Conservation (phyloP, 352 stramenopile genomes). For the Phytophthora boehmeriae region DNA sequence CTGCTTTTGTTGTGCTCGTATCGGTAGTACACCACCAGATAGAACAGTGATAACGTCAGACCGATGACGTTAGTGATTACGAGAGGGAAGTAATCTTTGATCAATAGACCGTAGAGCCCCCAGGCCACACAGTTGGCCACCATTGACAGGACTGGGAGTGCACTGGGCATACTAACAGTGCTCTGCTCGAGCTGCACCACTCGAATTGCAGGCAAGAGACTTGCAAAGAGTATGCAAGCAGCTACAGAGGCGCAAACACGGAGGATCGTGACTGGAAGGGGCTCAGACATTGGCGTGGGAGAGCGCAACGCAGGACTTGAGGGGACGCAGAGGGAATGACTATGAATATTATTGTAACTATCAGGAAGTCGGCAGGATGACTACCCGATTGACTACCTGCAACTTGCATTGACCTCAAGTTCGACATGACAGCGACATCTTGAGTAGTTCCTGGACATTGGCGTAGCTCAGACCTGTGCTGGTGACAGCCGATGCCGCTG, state of each 20-base stretch:
- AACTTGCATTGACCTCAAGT: no score
- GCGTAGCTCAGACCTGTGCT: constrained; percentile 29
- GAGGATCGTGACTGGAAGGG: constrained; percentile 35
- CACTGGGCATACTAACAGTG: constrained; percentile 37
- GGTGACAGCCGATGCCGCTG: constrained; percentile 24
- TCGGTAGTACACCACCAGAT: constrained; percentile 53
- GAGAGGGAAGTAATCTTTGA: constrained; percentile 57
- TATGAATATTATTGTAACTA: no score
- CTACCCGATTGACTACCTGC: no score
- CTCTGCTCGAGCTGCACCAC: constrained; percentile 38
- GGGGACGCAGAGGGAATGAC: neutral
- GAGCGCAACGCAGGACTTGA: neutral
- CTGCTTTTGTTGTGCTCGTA: constrained; percentile 26
- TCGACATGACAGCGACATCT: constrained; percentile 18
- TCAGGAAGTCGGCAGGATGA: no score
- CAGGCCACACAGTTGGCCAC: constrained; percentile 65
- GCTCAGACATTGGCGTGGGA: constrained; percentile 22
- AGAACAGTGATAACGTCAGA: constrained; percentile 45
- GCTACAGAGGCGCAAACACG: constrained; percentile 49
- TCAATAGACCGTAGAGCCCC: constrained; percentile 57
- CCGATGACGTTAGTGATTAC: constrained; percentile 57
- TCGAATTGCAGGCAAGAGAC: constrained; percentile 45
- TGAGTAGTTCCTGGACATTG: constrained; percentile 29
- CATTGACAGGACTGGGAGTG: constrained; percentile 64
- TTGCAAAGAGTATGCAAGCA: constrained; percentile 52